phyloP scores from a whole-genome alignment of 2,329 filamentous ascomycete species.

The Pseudopithomyces maydicus region DNA sequence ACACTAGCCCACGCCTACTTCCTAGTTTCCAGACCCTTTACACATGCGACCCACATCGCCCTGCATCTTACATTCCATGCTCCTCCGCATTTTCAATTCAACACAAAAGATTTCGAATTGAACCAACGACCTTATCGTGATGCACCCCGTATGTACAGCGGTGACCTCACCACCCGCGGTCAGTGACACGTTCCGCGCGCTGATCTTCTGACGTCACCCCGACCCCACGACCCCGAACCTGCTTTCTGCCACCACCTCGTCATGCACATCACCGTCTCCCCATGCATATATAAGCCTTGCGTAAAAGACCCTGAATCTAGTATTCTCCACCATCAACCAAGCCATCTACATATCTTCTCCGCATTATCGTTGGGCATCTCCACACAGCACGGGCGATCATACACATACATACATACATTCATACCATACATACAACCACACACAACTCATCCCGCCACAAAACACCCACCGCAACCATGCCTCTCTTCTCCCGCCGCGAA shows the following conservation, averaged over 20 bases:
- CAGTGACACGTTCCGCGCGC: conserved; percentile 10
- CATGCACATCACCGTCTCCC: background rate
- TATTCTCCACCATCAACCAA: too few relatives aligned
- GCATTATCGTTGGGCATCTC: too few relatives aligned
- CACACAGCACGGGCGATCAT: too few relatives aligned
- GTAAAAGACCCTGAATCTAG: background rate
- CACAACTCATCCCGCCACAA: background rate
- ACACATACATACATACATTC: background rate
- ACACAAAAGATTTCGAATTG: background rate
- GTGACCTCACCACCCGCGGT: conserved; percentile 21
- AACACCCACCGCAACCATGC: conserved; percentile 34
- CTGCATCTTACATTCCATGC: conserved; percentile 1
- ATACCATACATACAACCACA: conserved; percentile 1
- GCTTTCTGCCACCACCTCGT: conserved; percentile 11
- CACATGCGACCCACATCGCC: background rate
- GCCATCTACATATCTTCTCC: too few relatives aligned
- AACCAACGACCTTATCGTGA: background rate
- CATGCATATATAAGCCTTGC: conserved; percentile 14
- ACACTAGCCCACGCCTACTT: conserved; percentile 20
- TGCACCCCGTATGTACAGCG: background rate
- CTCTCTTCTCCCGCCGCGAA: conserved; percentile 37
- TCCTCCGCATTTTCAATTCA: background rate
- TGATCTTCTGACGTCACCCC: conserved; percentile 21
- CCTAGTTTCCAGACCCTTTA: background rate
- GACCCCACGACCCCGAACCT: conserved; percentile 14